Base-by-base conservation (phyloP, 495 filamentous ascomycete genomes). In the Acidiella bohemica region DNA sequence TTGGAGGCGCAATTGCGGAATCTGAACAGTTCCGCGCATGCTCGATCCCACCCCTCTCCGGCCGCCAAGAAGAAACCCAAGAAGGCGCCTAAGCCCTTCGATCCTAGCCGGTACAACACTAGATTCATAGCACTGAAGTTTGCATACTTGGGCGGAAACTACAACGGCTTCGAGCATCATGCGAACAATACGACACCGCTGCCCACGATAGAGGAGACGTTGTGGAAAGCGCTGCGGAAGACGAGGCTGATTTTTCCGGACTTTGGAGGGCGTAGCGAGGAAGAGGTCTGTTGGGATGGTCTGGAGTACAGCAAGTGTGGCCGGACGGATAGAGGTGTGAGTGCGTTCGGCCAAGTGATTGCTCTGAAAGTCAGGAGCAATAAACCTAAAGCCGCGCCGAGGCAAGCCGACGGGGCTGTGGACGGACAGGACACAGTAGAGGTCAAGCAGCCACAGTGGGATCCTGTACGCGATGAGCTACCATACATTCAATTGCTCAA, bases 281-380 rank as follows among this genome's bases (percentile, higher is more conserved):
- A 39, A 7, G 52, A 67, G 32, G 61, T 78, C 13, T 78, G 81
- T 54, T 93, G 83, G 70, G 73, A 81, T 23, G 76, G 76, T 0
- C 82, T 70, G 53, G 79, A 92, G 33, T 97, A 95, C 59, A 82
- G 81, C 1, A 97, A 96, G 57, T 93, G 88, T 52, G 90, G 90
- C 1, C 67, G 90, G 39, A 97, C 90, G 12, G 90, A 97, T 55
- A 70, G 71, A 39, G 90, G 90, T 17, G 90, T 97, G 21, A 93
- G 84, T 63, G 85, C 90, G 5, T 97, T 96, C 66, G 92, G 90
- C 4, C 90, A 97, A 63, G 90, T 97, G 39, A 75, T 96, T 57
- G 76, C 72, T 5, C 59, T 96, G 27, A 64, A 79, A 34, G 74
- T 97, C 17, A 72, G 90, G 51, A 93, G 84, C 61, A 77, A 77